phyloP scores from a whole-genome alignment of 371 early-diverging fungal species.

The Dipsacomyces acuminosporus region DNA sequence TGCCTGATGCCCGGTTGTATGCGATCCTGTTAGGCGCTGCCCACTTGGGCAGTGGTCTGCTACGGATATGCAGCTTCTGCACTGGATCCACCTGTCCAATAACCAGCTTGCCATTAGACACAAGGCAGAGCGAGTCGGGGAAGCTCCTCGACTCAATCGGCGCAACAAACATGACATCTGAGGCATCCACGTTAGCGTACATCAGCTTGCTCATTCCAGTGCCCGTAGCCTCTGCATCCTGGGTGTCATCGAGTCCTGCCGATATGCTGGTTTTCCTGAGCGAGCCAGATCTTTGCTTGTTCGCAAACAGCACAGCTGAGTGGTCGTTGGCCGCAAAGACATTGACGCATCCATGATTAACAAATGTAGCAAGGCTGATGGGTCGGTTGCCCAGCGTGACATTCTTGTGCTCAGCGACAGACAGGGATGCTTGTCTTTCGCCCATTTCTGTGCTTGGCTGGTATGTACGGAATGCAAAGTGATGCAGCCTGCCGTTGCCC shows the following conservation, averaged over 20 bases:
- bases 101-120: constrained; percentile 54
- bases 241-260: too few species aligned
- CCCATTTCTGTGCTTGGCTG: too few species aligned
- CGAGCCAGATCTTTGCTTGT: background rate
- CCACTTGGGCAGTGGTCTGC: constrained; percentile 52
- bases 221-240: background rate
- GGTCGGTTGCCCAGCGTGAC: constrained; percentile 76
- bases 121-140: constrained; percentile 61
- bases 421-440: background rate
- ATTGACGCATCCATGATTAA: constrained; percentile 50
- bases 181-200: constrained; percentile 70
- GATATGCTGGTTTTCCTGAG: too few species aligned
- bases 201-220: constrained; percentile 55
- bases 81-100: constrained; percentile 73
- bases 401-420: constrained; percentile 53
- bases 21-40: constrained; percentile 71
- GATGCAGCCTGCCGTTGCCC: constrained; percentile 72
- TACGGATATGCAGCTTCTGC: constrained; percentile 77
- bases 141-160: constrained; percentile 56
- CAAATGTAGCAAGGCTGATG: constrained; percentile 63
- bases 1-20: constrained; percentile 30
- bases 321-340: constrained; percentile 80
- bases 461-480: constrained; percentile 8
- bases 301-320: constrained; percentile 67
- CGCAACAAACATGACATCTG: constrained; percentile 57